Conservation (phyloP, 441 rosid species). For the Viola pubescens region DNA sequence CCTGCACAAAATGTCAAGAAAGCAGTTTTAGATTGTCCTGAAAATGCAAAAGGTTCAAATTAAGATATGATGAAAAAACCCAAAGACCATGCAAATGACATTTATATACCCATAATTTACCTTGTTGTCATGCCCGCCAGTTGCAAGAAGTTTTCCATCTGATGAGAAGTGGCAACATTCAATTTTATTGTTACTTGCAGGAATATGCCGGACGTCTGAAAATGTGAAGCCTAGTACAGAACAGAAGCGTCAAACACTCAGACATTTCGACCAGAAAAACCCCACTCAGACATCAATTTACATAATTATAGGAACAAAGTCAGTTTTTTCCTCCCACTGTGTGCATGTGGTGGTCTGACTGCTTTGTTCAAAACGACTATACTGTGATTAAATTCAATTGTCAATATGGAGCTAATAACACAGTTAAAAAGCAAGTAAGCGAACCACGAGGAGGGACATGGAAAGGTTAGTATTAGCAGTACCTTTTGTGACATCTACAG, state of each 20-base stretch:
- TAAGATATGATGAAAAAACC: too few relatives aligned
- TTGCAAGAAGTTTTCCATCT: slow-evolving; percentile 65
- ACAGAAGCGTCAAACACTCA: slow-evolving; percentile 12
- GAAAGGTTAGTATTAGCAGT: slow-evolving; percentile 9
- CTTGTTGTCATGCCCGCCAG: slow-evolving; percentile 66
- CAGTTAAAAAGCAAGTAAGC: background rate
- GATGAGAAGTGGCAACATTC: slow-evolving; percentile 70
- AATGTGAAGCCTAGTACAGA: slow-evolving; percentile 39
- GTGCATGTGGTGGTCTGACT: background rate
- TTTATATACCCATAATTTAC: slow-evolving; percentile 18
- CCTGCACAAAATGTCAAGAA: slow-evolving; percentile 33
- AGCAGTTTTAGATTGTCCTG: background rate
- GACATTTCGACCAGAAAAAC: background rate
- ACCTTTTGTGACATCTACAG: slow-evolving; percentile 48
- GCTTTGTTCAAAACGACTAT: too few relatives aligned
- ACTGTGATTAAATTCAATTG: background rate
- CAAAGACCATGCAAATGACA: too few relatives aligned
- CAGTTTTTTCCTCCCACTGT: background rate
- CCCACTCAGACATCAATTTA: background rate
- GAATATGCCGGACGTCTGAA: slow-evolving; percentile 36
- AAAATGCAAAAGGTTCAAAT: background rate
- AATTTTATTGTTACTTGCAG: slow-evolving; percentile 37
- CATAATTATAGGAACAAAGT: background rate
- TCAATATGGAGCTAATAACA: background rate
- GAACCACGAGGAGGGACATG: background rate